Conservation (phyloP, 2,329 filamentous ascomycete genomes). For the Colletotrichum aenigma region DNA sequence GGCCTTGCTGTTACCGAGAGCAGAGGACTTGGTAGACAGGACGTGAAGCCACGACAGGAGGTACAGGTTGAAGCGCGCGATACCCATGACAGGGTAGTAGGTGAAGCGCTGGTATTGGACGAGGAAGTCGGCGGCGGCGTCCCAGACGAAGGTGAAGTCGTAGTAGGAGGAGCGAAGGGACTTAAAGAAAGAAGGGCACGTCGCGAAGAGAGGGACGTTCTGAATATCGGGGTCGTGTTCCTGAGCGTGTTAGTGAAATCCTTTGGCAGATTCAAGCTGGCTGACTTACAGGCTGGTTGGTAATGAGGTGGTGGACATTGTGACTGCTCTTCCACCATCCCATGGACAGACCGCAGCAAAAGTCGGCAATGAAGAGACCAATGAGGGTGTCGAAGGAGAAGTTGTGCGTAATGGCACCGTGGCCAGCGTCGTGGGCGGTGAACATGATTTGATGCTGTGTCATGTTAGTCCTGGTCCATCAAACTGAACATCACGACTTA, state of each 20-base stretch:
- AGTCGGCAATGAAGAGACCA: conserved; percentile 67
- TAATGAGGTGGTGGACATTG: conserved; percentile 71
- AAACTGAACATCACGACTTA: conserved; percentile 28
- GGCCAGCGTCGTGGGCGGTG: conserved; percentile 68
- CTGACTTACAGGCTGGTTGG: conserved; percentile 58
- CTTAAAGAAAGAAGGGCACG: conserved; percentile 68
- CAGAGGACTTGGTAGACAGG: conserved; percentile 56
- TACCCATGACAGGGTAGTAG: conserved; percentile 70
- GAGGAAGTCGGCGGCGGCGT: conserved; percentile 62
- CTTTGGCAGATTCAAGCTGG: background rate
- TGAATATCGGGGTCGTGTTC: conserved; percentile 66
- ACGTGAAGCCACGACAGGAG: conserved; percentile 70
- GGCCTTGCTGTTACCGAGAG: conserved; percentile 59
- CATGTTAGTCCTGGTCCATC: conserved; percentile 18
- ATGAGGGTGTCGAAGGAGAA: conserved; percentile 64
- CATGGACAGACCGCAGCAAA: conserved; percentile 68
- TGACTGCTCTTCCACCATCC: conserved; percentile 75
- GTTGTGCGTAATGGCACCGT: conserved; percentile 65
- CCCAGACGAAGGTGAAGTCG: conserved; percentile 67
- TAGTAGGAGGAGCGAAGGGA: conserved; percentile 70
- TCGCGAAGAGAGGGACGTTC: conserved; percentile 72
- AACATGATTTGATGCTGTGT: conserved; percentile 71
- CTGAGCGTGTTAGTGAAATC: conserved; percentile 26
- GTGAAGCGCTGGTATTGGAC: conserved; percentile 68
- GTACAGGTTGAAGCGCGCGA: conserved; percentile 77